Base-by-base conservation (phyloP, 1,284 basidiomycete genomes). In the Wallemia ichthyophaga region DNA sequence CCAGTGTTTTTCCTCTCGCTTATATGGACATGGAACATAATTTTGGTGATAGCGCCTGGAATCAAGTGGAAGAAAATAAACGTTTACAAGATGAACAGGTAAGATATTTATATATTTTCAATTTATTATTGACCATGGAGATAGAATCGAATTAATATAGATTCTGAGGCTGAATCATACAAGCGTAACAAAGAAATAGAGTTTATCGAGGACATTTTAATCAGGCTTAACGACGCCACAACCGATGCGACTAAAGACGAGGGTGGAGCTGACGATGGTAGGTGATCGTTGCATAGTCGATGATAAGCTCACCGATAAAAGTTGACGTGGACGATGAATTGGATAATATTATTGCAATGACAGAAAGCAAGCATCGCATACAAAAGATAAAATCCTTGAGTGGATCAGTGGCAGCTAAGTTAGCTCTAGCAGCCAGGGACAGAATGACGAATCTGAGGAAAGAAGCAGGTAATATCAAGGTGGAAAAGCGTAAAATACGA, bases 1-100 rank as follows among this genome's bases (percentile, higher is more conserved):
- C 76, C 1, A 84, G 83, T 70, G 78, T 72, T 1, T 73, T 65
- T 60, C 71, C 68, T 27, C 62, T 70, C 58, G 71, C 67, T 1
- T 72, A 66, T 60, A 65, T 69, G 24, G 64, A 68, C 19, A 31
- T 13, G 7, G 37, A 48, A 19, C 37, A 48, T 11, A 48, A 21
- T 13, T 13, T 21, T 48, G n/a, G n/a, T 19, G 37, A 48, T 15
- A 13, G n/a, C n/a, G 37, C 37, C n/a, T 48, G 37, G 37, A 21
- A 21, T 21, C 9, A 48, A 48, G n/a, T 21, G n/a, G 37, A 48
- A 21, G 37, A 48, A 21, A 48, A 17, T 13, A 48, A 48, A 48
- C 37, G 37, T 21, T 19, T 48, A 15, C 37, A 48, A 21, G 37
- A 48, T 3, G 37, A 48, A 19, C 37, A 48, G n/a, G 37, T 48